phyloP scores from a whole-genome alignment of 768 basidiomycete species.

The Phlebiopsis gigantea region DNA sequence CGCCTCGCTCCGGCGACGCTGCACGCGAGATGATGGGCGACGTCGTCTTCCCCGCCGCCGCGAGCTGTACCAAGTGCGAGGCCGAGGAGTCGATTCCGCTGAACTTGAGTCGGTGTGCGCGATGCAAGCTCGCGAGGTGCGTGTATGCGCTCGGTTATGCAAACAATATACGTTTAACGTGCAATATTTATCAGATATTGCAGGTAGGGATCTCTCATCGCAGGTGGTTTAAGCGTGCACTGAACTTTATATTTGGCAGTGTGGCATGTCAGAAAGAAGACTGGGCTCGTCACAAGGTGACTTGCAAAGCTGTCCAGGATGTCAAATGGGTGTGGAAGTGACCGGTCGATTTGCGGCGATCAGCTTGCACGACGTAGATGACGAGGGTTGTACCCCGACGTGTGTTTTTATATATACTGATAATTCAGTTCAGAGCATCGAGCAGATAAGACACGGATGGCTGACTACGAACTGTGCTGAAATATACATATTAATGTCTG shows the following conservation, averaged over 20 bases:
- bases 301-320: conserved; percentile 11
- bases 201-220: not conserved
- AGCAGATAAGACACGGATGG: no score
- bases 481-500: no score
- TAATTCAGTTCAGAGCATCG: no score
- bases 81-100: conserved; percentile 6
- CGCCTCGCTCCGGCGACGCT: not conserved
- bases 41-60: conserved; percentile 10
- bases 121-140: conserved; percentile 15
- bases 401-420: no score
- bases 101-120: conserved; percentile 5
- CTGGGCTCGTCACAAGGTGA: conserved; percentile 14
- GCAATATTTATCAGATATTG: conserved; percentile 8
- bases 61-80: conserved; percentile 15
- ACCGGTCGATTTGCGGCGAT: no score
- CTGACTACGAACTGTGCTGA: no score
- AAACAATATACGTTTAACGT: not conserved
- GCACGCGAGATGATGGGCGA: not conserved
- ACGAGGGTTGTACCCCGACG: no score
- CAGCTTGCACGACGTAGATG: no score
- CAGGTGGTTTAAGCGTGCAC: no score
- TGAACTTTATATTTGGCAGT: not conserved
- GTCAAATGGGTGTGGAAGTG: conserved; percentile 12
- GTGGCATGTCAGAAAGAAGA: conserved; percentile 13
- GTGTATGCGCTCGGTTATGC: not conserved